Base-by-base conservation (phyloP, 2,329 filamentous ascomycete species). In the Fonsecaea erecta region DNA sequence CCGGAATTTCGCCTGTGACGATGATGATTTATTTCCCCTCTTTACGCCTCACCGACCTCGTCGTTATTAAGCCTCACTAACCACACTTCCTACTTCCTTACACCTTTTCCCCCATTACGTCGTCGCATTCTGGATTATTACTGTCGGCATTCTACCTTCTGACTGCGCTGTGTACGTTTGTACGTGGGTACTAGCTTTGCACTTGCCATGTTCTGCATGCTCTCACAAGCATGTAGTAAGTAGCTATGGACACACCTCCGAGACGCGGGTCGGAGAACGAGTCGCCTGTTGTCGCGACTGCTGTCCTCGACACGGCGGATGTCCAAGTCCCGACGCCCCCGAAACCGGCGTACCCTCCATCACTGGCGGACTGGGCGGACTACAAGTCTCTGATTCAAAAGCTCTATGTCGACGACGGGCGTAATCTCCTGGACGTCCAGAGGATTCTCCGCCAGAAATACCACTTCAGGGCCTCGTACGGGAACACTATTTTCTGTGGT, bases 331-430 rank as follows among this genome's bases (percentile, higher is more conserved):
- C 18, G 16, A 40, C 37, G 37, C 37, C 37, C 8, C 28, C 54
- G 28, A 14, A 28, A 32, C 37, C 56, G n/a, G 37, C 56, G 6
- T 59, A 59, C 26, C 56, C 56, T 14, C 56, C 56, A 11, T 59
- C 56, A n/a, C 21, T 59, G 40, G 56, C 56, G 6, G 56, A 59
- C 21, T 59, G 56, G 56, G 40, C 32, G 51, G 56, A 59, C 16
- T 28, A 59, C 21, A 40, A 43, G 14, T 1, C 56, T 30, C 30
- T 26, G 14, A 59, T 59, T 16, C 43, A 30, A 24, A 3, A 43
- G 3, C 40, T 59, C 14, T 59, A 59, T 32, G 56, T 51, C 18
- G 16, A 48, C 7, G 56, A 59, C 4, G 56, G 46, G n/a, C 56
- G 56, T 11, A 59, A 16, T 35, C 37, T 59, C 26, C 51, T n/a